A percentile compares a stretch with the other conserved stretches of the same genome.
Conservation (phyloP, 2,329 filamentous ascomycete genomes). For the Stachybotrys echinatus region DNA sequence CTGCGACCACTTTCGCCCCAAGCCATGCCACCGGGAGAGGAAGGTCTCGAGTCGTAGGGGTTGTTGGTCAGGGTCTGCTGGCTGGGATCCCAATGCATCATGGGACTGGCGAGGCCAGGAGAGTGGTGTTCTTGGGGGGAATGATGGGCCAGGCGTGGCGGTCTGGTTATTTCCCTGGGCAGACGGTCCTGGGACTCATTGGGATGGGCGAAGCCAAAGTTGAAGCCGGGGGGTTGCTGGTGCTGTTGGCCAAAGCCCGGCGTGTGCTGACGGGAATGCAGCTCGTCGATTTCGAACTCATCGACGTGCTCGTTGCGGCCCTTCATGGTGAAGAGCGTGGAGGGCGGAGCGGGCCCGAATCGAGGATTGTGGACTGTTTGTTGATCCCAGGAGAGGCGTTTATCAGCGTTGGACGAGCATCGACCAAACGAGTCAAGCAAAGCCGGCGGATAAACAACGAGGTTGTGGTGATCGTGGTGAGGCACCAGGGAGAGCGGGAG, state of each 20-base stretch:
- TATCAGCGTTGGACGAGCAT: no score
- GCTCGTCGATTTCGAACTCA: constrained; percentile 10
- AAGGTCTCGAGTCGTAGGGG: neutral
- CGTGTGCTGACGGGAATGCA: constrained; percentile 7
- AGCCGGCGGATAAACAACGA: no score
- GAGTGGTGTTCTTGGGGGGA: neutral
- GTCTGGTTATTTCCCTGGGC: neutral
- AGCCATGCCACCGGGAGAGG: neutral
- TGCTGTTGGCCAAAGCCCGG: neutral
- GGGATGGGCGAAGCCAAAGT: constrained; percentile 1
- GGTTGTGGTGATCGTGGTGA: no score
- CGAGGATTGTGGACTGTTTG: constrained; percentile 1
- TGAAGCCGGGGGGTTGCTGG: neutral
- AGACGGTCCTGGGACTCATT: constrained; percentile 2
- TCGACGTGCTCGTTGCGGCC: constrained; percentile 12
- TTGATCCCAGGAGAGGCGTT: neutral
- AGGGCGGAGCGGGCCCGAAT: constrained; percentile 2
- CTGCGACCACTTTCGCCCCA: constrained; percentile 3
- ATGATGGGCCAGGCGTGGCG: neutral
- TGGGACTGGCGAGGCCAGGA: constrained; percentile 1
- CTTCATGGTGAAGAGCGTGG: constrained; percentile 10
- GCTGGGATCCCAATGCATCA: constrained; percentile 6
- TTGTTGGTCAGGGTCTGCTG: constrained; percentile 5
- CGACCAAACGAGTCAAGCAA: no score
- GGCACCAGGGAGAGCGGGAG: no score